Conservation (phyloP, 73 alveolate species). For the Chromera velia region DNA sequence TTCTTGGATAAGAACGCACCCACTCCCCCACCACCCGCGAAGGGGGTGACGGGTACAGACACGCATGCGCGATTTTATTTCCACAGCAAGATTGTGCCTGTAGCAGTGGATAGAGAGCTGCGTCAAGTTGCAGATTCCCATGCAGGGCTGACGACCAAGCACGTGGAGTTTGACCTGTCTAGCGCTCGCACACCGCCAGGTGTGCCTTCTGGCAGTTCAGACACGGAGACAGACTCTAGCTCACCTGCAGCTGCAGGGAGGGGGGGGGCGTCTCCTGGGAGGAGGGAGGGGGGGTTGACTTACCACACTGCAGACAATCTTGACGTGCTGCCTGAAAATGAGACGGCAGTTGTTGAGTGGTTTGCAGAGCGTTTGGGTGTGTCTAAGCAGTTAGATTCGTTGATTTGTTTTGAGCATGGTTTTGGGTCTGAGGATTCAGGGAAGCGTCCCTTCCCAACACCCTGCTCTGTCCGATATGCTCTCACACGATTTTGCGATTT, state of each 20-base stretch:
- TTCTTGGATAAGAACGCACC: too few species aligned
- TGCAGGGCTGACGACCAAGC: constrained; percentile 48
- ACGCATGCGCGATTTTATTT: constrained; percentile 11
- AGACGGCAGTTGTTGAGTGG: constrained; percentile 45
- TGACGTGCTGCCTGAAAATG: constrained; percentile 64
- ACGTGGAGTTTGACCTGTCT: too few species aligned
- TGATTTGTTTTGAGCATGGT: constrained; percentile 37
- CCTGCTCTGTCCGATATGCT: constrained; percentile 65
- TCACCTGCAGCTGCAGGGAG: too few species aligned
- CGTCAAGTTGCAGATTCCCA: constrained; percentile 55
- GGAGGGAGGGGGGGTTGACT: too few species aligned
- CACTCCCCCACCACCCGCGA: too few species aligned
- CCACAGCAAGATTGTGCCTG: constrained; percentile 7
- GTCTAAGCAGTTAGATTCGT: too few species aligned
- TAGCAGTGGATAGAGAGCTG: constrained; percentile 51
- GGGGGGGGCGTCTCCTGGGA: too few species aligned
- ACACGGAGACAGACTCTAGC: too few species aligned
- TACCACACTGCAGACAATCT: constrained; percentile 64
- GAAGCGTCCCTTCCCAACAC: constrained; percentile 68
- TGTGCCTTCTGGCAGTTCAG: too few species aligned
- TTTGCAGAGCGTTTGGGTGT: constrained; percentile 48
- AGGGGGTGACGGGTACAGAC: constrained; percentile 19
- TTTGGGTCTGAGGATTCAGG: constrained; percentile 27
- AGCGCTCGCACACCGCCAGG: too few species aligned
- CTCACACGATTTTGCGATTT: constrained; percentile 57